Evolutionary conservation across 495 filamentous ascomycete species (phyloP).

Genomic region (Daldinia loculata): DNA sequence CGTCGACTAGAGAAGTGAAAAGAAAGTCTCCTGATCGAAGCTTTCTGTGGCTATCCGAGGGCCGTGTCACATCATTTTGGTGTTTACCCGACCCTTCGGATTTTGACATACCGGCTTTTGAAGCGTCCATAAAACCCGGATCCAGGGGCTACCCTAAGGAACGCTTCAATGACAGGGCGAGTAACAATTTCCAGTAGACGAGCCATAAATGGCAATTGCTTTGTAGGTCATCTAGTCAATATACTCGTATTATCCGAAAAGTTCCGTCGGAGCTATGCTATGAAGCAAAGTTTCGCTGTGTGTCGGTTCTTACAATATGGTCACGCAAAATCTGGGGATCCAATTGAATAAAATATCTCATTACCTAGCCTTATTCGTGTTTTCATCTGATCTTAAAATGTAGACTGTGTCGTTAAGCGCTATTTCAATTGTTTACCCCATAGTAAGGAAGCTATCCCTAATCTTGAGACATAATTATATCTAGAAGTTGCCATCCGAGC

Average conservation of each 20-base stretch:
- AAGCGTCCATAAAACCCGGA: neutral
- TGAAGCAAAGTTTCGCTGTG: neutral
- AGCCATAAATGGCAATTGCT: neutral
- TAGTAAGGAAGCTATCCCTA: neutral
- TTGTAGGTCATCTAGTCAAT: neutral
- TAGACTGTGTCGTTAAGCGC: neutral
- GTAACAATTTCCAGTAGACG: neutral
- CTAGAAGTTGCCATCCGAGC: no score
- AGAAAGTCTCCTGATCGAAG: no score
- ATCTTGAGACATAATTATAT: no score
- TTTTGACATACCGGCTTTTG: neutral
- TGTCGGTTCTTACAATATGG: neutral
- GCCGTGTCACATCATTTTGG: neutral
- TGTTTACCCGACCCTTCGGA: neutral
- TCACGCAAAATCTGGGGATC: neutral
- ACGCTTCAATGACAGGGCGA: neutral
- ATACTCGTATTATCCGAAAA: neutral
- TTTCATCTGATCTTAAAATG: neutral
- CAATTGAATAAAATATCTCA: neutral
- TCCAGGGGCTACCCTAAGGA: neutral
- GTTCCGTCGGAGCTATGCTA: neutral
- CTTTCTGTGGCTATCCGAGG: no score
- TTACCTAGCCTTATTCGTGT: neutral
- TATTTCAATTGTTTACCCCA: neutral
- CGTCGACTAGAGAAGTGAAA: no score